Evolutionary conservation across 768 basidiomycete genomes (phyloP), one percentile per base, ranked within the genome.

Genomic region (Guyanaporus albipodus): DNA sequence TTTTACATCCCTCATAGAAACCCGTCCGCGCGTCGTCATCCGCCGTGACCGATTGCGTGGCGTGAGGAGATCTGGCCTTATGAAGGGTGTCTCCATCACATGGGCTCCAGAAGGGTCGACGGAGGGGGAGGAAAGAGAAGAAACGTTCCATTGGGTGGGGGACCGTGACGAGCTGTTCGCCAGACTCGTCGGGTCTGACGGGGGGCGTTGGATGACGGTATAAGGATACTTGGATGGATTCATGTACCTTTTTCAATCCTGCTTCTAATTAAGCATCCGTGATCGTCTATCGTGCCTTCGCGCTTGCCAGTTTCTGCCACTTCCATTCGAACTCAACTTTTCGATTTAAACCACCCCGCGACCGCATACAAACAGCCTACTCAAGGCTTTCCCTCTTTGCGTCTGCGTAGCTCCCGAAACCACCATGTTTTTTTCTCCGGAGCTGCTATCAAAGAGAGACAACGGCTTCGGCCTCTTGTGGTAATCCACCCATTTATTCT

Each of bases 401-500:
- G 46, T 23, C 35, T 28, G 42, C 36, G 33, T 14, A 37, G 42
- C 26, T 19, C 9, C 32, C 18, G 2, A 12, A 22, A 18, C 27
- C 37, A 24, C 37, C 11, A 91, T 95, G 91, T 95, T 95, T 72
- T 95, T 91, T 66, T 80, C 88, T 34, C 73, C 85, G 7, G 91
- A 93, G 41, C 68, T 94, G 4, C 72, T 95, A 21, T 79, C 85
- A 17, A 83, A 79, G 56, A 74, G 91, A 49, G 90, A 94, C 56
- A 90, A 85, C 54, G 89, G 91, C 12, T 92, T 89, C 58, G 92
- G 91, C 47, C 77, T 92, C n/a, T 73, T 91, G 17, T 92, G 90
- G 90, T 89, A 63, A 48, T 56, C 47, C 17, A 15, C 32, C 24
- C 34, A 12, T 33, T 33, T 39, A 9, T 26, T 38, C 17, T n/a